Conservation (phyloP, 2,329 filamentous ascomycete species). For the Mycosphaerella sp. region DNA sequence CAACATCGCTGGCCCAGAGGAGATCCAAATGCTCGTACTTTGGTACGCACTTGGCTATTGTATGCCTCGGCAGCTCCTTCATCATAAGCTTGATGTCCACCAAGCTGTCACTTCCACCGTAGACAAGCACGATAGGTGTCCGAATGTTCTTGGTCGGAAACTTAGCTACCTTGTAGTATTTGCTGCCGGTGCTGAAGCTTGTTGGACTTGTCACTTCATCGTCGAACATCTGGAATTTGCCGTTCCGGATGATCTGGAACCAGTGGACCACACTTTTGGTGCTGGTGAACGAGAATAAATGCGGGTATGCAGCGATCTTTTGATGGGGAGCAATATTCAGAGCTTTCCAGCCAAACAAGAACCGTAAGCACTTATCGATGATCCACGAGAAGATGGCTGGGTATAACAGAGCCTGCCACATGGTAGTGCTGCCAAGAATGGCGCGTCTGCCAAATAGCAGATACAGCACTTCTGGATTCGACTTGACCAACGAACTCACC, state of each 20-base stretch:
- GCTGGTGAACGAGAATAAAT: conserved; percentile 93
- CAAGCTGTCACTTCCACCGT: conserved; percentile 87
- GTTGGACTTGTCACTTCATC: conserved; percentile 81
- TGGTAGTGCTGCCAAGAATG: conserved; percentile 85
- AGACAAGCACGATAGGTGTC: conserved; percentile 87
- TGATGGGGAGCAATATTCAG: conserved; percentile 78
- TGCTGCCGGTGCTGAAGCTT: conserved; percentile 61
- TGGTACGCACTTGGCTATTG: conserved; percentile 75
- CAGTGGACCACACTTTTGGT: conserved; percentile 97
- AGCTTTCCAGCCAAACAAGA: conserved; percentile 86
- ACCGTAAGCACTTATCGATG: conserved; percentile 74
- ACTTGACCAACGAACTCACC: conserved; percentile 87
- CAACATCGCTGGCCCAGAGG: conserved; percentile 82
- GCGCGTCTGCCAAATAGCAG: conserved; percentile 87
- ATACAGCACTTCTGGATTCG: conserved; percentile 86
- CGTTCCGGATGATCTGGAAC: conserved; percentile 98
- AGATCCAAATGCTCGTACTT: conserved; percentile 98
- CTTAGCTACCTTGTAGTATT: conserved; percentile 93
- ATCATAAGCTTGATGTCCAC: conserved; percentile 94
- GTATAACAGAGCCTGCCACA: conserved; percentile 96
- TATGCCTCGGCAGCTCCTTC: conserved; percentile 76
- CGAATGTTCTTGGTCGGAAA: conserved; percentile 97
- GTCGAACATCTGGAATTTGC: conserved; percentile 97
- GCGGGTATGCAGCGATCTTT: conserved; percentile 91
- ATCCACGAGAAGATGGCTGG: conserved; percentile 85